Evolutionary conservation across 2,329 filamentous ascomycete species (phyloP).

Genomic region (Penicillium sclerotigenum): DNA sequence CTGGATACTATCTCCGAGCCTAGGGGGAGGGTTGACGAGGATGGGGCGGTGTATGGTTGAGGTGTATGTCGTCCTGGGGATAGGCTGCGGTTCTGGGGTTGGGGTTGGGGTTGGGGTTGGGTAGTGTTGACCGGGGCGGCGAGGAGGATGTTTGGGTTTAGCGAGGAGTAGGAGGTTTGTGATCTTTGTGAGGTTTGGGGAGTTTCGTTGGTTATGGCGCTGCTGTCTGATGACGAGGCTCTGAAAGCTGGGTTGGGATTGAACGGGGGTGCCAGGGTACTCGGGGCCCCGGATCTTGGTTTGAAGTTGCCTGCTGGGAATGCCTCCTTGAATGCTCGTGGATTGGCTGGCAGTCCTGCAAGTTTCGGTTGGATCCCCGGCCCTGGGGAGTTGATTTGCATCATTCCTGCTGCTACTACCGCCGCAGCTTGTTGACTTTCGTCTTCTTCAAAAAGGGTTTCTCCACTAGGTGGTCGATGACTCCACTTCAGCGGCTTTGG

Average conservation of each 20-base stretch:
- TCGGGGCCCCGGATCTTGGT: not conserved
- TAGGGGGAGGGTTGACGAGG: conserved; percentile 20
- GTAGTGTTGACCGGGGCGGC: not conserved
- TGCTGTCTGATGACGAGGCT: conserved; percentile 13
- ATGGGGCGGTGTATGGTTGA: conserved; percentile 15
- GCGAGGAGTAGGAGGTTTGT: conserved; percentile 6
- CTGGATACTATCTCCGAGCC: conserved; percentile 32
- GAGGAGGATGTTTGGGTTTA: not conserved
- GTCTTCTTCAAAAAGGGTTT: conserved; percentile 42
- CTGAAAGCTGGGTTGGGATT: not conserved
- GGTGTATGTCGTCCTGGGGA: conserved; percentile 9
- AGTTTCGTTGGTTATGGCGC: conserved; percentile 7
- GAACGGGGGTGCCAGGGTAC: conserved; percentile 6
- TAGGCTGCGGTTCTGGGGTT: not conserved
- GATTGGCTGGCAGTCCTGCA: conserved; percentile 36
- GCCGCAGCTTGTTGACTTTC: conserved; percentile 14
- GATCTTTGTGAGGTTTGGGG: conserved; percentile 3
- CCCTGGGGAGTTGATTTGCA: not conserved
- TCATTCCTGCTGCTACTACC: not conserved
- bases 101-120: conserved; percentile 1
- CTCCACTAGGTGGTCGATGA: conserved; percentile 32
- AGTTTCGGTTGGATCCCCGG: conserved; percentile 9
- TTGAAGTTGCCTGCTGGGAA: conserved; percentile 13
- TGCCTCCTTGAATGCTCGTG: conserved; percentile 34
- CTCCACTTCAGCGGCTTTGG: conserved; percentile 39